Evolutionary conservation across 148 eudicot genomes (phyloP), one percentile per base, ranked within the genome.

Genomic region (Chenopodium suecicum): DNA sequence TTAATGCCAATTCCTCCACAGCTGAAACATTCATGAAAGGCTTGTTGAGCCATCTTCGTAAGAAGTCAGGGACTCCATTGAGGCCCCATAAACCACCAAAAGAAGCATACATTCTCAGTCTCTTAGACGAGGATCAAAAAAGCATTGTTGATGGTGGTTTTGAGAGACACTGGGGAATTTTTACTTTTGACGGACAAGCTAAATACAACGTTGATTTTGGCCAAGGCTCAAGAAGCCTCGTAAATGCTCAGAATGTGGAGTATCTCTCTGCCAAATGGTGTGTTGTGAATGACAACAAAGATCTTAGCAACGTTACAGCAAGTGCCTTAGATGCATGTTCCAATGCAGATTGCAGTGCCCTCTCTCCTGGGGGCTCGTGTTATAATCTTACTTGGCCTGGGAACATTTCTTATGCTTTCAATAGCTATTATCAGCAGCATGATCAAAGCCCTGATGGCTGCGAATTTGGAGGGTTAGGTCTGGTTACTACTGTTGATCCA

Each of bases 171-270:
- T 93, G 94, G 94, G 98, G 97, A 25, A 44, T 93, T 67, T 95
- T 95, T 83, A 92, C 96, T 62, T 95, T 95, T 63, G 98, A 95
- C 64, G 98, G 98, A n/a, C 97, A 93, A 85, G 93, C 94, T 79
- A 95, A 95, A 79, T 95, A 95, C 85, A 86, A 74, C 12, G 82
- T 90, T 71, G 87, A 89, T 79, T 84, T 93, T 23, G 88, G 91
- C 13, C 84, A 85, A 82, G 90, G 89, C 76, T 86, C 88, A 8
- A 87, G 77, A 80, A 82, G 83, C 70, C 86, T 91, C 19, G 86
- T 87, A 78, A 89, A 94, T 81, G 98, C 98, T 32, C 84, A 88
- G 79, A 88, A 88, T 76, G 95, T 95, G 20, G 88, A 89, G 17
- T 95, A 93, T 85, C 90, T 91, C 29, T 81, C 93, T 77, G 80